phyloP scores from a whole-genome alignment of 202 grass and related monocot genomes.

The Zizania palustris region DNA sequence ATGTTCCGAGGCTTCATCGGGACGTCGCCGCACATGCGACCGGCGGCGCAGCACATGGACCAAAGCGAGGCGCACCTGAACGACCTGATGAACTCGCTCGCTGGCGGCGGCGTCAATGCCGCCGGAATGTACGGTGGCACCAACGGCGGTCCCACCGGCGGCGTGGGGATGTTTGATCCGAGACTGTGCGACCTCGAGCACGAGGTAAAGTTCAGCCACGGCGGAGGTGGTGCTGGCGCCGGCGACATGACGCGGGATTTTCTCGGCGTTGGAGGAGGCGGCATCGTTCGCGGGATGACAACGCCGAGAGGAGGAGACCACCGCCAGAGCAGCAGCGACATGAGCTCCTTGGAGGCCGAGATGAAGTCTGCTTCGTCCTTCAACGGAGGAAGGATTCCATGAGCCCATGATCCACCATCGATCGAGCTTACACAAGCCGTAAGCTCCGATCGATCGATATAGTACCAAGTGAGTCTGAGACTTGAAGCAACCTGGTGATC shows the following conservation, averaged over 20 bases:
- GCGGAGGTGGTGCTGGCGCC: slow-evolving; percentile 24
- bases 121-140: slow-evolving; percentile 53
- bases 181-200: slow-evolving; percentile 64
- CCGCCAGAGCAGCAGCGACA: slow-evolving; percentile 75
- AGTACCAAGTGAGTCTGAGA: slow-evolving; percentile 30
- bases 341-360: slow-evolving; percentile 82
- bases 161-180: slow-evolving; percentile 59
- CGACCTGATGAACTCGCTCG: slow-evolving; percentile 87
- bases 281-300: slow-evolving; percentile 53
- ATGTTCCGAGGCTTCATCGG: slow-evolving; percentile 61
- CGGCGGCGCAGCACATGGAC: slow-evolving; percentile 42
- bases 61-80: slow-evolving; percentile 70
- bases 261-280: slow-evolving; percentile 74
- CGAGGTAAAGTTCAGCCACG: slow-evolving; percentile 75
- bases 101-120: slow-evolving; percentile 47
- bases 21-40: slow-evolving; percentile 41
- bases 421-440: slow-evolving; percentile 47
- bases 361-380: slow-evolving; percentile 87
- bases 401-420: slow-evolving; percentile 47
- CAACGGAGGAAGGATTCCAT: slow-evolving; percentile 68
- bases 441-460: slow-evolving; percentile 18
- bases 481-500: slow-evolving; percentile 36
- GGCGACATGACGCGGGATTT: slow-evolving; percentile 85
- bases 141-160: slow-evolving; percentile 1
- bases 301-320: slow-evolving; percentile 68